Evolutionary conservation across 148 eudicot species (phyloP), one percentile per base, ranked within the genome.

Genomic region (Amaranthus hypochondriacus): DNA sequence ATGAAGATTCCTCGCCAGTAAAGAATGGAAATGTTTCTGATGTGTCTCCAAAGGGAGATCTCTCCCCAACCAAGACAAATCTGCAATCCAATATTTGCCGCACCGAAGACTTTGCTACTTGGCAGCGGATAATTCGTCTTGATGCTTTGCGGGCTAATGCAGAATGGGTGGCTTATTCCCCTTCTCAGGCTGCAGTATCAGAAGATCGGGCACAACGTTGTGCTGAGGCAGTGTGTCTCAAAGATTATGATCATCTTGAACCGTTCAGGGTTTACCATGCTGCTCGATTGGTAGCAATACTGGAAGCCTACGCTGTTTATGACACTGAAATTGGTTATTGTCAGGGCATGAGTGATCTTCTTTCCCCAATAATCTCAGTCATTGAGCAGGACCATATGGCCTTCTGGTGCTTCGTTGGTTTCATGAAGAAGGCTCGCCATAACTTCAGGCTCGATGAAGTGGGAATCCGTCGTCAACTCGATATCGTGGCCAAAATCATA

Each of bases 311-410:
- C 56, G 96, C 97, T 42, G 75, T 95, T 11, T 90, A 87, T 72
- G 98, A 95, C 82, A 83, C 92, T 4, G 98, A 95, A 83, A 95
- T 92, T 53, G 98, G 98, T 8, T 95, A 95, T 69, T 95, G 98
- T 74, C 98, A 95, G 52, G 98, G 98, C 56, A 95, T 95, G 98
- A 95, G 98, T 66, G 98, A 95, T 83, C 83, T 95, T 15, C 98
- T 95, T 18, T 92, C 98, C 15, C 98, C 98, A 11, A 95, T 95
- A 48, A 85, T 95, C 58, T 48, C 92, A 13, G 89, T 92, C 3
- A 85, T 95, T 55, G 86, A 83, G 28, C 97, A 95, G 65, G 97
- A 95, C 79, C 83, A 92, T 72, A 82, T 87, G 81, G 98, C 98
- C 5, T 95, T 95, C 83, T 95, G 98, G 98, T 95, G 98, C 76